Percentiles rank a stretch among this genome's conserved stretches.
phyloP scores from a whole-genome alignment of 768 basidiomycete species.

The Suillus fuscotomentosus region DNA sequence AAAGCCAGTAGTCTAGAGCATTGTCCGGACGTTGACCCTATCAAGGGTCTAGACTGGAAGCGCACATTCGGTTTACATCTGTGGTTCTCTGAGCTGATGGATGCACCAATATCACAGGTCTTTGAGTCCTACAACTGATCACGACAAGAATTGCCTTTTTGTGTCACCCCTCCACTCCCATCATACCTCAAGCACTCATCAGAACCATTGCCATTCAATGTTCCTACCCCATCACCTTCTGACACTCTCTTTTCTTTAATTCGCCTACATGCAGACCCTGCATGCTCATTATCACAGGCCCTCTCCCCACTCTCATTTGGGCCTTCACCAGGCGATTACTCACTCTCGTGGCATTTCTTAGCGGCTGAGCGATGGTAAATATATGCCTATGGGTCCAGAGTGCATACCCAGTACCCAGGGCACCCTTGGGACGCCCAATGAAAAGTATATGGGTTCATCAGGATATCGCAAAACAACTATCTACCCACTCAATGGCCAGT shows the following conservation, averaged over 20 bases:
- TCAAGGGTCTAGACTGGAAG: constrained; percentile 88
- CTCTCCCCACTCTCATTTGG: constrained; percentile 75
- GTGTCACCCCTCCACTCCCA: constrained; percentile 54
- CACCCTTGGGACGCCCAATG: no score
- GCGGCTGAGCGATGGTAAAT: no score
- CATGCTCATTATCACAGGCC: constrained; percentile 64
- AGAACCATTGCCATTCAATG: constrained; percentile 36
- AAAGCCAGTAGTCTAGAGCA: constrained; percentile 51
- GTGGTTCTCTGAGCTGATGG: constrained; percentile 81
- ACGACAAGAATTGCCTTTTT: constrained; percentile 34
- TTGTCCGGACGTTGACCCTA: constrained; percentile 57
- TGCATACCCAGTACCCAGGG: no score
- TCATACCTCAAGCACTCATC: constrained; percentile 47
- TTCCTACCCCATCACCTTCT: constrained; percentile 41
- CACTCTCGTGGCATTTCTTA: constrained; percentile 92
- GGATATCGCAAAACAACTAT: no score
- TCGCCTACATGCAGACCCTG: constrained; percentile 70
- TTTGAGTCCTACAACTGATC: constrained; percentile 58
- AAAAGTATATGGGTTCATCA: no score
- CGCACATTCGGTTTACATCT: constrained; percentile 85
- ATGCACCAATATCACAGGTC: constrained; percentile 68
- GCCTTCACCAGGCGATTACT: constrained; percentile 73
- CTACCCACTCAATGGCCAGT: no score
- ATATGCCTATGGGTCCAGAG: no score
- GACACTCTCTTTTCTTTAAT: constrained; percentile 86